Percentiles rank a stretch among this genome's conserved stretches.
Evolutionary conservation across 2,329 filamentous ascomycete genomes (phyloP).

Genomic region (Penicillium sp.): DNA sequence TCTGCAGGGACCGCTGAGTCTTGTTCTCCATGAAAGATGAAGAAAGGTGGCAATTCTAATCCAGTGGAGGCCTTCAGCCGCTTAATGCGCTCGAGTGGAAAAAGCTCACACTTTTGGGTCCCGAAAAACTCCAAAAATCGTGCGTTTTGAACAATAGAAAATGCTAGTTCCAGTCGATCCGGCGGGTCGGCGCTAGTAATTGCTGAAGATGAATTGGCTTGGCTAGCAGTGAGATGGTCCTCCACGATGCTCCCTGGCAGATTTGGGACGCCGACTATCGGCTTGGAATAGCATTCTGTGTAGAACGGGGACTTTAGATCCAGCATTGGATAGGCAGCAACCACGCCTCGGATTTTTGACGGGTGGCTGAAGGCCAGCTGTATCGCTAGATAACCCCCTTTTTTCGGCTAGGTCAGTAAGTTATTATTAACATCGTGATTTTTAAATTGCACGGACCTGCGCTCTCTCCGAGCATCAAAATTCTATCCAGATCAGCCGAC

Average conservation of each 20-base stretch:
- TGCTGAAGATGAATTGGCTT: background rate
- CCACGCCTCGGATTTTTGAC: background rate
- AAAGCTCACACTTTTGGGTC: background rate
- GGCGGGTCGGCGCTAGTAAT: constrained; percentile 4
- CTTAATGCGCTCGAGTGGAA: background rate
- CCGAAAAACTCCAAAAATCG: constrained; percentile 1
- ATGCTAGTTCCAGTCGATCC: background rate
- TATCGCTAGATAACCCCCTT: constrained; percentile 4
- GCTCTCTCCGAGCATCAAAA: background rate
- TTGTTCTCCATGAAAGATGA: constrained; percentile 6
- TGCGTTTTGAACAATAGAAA: constrained; percentile 1
- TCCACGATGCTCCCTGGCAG: background rate
- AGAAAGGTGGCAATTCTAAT: background rate
- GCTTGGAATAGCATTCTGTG: background rate
- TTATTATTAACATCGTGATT: no score
- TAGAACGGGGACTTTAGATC: background rate
- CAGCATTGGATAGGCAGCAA: constrained; percentile 3
- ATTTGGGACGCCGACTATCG: background rate
- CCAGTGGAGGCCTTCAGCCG: background rate
- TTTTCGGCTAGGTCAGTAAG: no score
- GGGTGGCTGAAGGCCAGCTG: constrained; percentile 3
- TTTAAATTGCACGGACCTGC: no score
- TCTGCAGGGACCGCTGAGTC: constrained; percentile 1
- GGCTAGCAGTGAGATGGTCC: background rate
- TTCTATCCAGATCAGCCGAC: background rate